These are phyloP conservation scores for Saitoella complicata DNA, from an alignment of 805 yeast species.

Conservation along the genomic window DNA sequence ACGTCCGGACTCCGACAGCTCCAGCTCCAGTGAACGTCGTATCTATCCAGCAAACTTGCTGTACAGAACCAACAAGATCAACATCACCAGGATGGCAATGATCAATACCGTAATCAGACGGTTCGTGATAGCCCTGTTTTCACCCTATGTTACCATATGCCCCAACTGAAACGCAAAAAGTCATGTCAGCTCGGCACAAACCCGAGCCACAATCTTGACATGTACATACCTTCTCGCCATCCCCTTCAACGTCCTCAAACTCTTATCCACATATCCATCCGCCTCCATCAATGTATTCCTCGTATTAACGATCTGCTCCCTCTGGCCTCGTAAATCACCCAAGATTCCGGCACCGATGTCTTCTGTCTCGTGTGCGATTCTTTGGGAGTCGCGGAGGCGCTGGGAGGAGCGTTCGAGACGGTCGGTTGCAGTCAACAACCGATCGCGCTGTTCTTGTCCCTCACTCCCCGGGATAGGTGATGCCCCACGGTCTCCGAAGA, in stretches of 20 bases:
- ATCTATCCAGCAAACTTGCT: conserved; percentile 39
- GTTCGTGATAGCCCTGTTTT: conserved; percentile 87
- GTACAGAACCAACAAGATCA: conserved; percentile 68
- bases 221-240: conserved; percentile 66
- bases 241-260: conserved; percentile 66
- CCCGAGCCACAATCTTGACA: too few relatives aligned
- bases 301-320: conserved; percentile 79
- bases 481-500: too few relatives aligned
- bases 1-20: too few relatives aligned
- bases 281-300: conserved; percentile 75
- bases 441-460: conserved; percentile 53
- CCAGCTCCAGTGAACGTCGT: too few relatives aligned
- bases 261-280: conserved; percentile 80
- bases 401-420: conserved; percentile 70
- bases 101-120: conserved; percentile 81
- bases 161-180: not conserved
- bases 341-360: conserved; percentile 78
- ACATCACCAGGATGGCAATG: conserved; percentile 66
- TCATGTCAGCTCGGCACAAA: not conserved
- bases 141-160: not conserved
- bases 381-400: conserved; percentile 69
- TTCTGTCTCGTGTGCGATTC: conserved; percentile 87
- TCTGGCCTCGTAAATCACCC: conserved; percentile 74
- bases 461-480: too few relatives aligned
- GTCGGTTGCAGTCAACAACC: conserved; percentile 59